A percentile compares a stretch with the other conserved stretches of the same genome.
Conservation (phyloP, 352 stramenopile genomes). For the Phytophthora tubulina region DNA sequence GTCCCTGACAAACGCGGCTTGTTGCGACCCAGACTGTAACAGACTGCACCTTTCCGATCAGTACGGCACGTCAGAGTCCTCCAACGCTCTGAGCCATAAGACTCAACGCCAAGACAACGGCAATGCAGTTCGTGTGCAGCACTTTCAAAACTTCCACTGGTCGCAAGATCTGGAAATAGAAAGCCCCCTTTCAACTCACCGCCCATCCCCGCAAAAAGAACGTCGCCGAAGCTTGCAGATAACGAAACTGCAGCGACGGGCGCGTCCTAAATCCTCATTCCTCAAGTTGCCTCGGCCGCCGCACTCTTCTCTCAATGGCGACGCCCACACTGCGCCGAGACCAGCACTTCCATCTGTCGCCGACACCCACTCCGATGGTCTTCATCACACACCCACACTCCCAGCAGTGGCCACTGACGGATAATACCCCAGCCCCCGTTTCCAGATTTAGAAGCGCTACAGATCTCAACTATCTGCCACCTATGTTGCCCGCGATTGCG, state of each 20-base stretch:
- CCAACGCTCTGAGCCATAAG: neutral
- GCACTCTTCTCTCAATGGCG: conserved; percentile 7
- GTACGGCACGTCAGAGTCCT: no score
- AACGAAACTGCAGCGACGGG: neutral
- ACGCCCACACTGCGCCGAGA: conserved; percentile 16
- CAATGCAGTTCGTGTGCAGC: neutral
- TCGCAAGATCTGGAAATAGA: neutral
- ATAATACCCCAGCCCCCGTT: neutral
- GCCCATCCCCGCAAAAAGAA: neutral
- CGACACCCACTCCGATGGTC: neutral
- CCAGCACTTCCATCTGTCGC: neutral
- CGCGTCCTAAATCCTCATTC: conserved; percentile 14
- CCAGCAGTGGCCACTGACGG: conserved; percentile 5
- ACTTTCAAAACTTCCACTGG: neutral
- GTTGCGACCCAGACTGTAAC: neutral
- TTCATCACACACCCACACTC: neutral
- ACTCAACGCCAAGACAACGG: neutral
- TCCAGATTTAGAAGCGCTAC: conserved; percentile 21
- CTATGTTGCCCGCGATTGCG: conserved; percentile 24
- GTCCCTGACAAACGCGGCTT: no score
- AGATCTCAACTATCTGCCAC: neutral
- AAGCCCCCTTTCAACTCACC: neutral
- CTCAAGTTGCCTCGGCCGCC: neutral
- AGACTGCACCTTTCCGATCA: neutral
- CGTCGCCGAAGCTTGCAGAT: conserved; percentile 7